Conservation (phyloP, 1,284 basidiomycete genomes). For the Puccinia coronata region DNA sequence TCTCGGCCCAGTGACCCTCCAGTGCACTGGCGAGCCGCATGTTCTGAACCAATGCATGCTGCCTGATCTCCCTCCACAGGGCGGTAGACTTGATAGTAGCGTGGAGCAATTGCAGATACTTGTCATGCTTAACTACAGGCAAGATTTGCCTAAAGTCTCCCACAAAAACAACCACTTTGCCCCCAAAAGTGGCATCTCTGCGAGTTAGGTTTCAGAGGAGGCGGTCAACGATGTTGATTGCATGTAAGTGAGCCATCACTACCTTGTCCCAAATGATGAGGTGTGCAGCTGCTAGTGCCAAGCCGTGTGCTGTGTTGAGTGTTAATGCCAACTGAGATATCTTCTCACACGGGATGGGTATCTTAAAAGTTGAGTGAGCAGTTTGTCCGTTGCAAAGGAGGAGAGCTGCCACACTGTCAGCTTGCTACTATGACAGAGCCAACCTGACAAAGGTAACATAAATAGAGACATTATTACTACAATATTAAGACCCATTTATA, state of each 20-base stretch:
- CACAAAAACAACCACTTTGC: background rate
- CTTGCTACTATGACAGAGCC: background rate
- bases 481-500: no score
- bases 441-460: no score
- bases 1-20: no score
- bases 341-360: background rate
- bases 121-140: background rate
- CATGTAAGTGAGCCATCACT: background rate
- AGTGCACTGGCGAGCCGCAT: no score
- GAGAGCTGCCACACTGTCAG: no score
- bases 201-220: background rate
- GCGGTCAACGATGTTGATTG: background rate
- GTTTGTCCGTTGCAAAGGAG: no score
- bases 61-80: no score
- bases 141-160: slow-evolving; percentile 26
- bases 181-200: background rate
- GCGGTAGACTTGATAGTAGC: no score
- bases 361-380: background rate
- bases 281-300: background rate
- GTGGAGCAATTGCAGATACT: no score
- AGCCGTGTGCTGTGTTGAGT: background rate
- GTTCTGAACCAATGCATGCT: no score
- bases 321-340: background rate
- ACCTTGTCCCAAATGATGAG: slow-evolving; percentile 20
- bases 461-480: no score